Conservation (phyloP, 1,284 basidiomycete species). For the Melampsora larici-populina region DNA sequence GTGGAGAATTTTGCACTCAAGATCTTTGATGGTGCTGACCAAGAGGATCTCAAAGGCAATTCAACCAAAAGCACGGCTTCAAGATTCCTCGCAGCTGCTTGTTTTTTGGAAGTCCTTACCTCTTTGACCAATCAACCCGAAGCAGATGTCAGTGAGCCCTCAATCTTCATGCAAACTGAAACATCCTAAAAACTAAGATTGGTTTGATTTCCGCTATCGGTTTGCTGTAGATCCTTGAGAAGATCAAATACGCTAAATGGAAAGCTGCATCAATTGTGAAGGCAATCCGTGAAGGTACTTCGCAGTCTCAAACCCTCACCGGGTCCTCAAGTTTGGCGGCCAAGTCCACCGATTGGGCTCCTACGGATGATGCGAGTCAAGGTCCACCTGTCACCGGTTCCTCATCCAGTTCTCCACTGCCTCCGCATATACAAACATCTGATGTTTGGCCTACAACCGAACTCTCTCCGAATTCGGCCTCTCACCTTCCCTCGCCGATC, state of each 20-base stretch:
- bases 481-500: conserved; percentile 16
- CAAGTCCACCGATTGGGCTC: neutral
- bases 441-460: conserved; percentile 4
- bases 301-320: conserved; percentile 43
- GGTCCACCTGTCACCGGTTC: neutral
- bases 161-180: neutral
- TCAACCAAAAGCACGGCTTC: conserved; percentile 76
- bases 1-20: conserved; percentile 90
- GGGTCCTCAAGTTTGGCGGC: conserved; percentile 14
- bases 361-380: neutral
- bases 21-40: conserved; percentile 83
- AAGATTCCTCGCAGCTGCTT: conserved; percentile 80
- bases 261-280: conserved; percentile 84
- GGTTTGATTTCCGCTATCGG: conserved; percentile 53
- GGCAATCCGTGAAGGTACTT: conserved; percentile 68
- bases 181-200: conserved; percentile 32
- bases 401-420: conserved; percentile 44
- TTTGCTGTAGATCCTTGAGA: conserved; percentile 64
- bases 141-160: conserved; percentile 50
- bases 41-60: conserved; percentile 74
- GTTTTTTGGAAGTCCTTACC: conserved; percentile 76
- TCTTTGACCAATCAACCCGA: conserved; percentile 62
- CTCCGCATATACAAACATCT: conserved; percentile 11
- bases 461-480: conserved; percentile 12
- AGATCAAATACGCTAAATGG: conserved; percentile 86